Percentiles rank a stretch among this genome's conserved stretches.
phyloP scores from a whole-genome alignment of 2,329 filamentous ascomycete genomes.

The Monosporascus sp. region DNA sequence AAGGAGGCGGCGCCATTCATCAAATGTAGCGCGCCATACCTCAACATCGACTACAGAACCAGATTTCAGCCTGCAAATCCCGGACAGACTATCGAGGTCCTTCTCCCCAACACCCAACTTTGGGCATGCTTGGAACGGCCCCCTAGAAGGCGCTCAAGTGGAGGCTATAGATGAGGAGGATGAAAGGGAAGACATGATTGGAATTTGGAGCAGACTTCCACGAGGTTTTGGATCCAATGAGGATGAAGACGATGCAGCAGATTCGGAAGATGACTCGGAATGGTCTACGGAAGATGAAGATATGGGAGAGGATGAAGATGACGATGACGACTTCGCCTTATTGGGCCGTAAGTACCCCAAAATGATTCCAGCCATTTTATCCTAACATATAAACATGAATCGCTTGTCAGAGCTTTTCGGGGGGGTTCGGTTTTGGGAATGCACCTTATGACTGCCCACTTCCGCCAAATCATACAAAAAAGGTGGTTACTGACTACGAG shows the following conservation, averaged over 20 bases:
- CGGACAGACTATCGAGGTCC: constrained; percentile 39
- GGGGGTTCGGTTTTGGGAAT: too few relatives aligned
- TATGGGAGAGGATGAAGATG: constrained; percentile 43
- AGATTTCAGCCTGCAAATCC: constrained; percentile 15
- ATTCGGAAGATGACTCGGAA: constrained; percentile 18
- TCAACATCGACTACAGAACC: constrained; percentile 4
- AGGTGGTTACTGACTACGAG: neutral
- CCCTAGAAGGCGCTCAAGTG: constrained; percentile 13
- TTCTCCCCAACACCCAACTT: constrained; percentile 32
- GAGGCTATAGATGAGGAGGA: constrained; percentile 33
- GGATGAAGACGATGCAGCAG: constrained; percentile 19
- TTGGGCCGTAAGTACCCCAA: constrained; percentile 24
- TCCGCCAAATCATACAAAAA: constrained; percentile 1
- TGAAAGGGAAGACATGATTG: constrained; percentile 51
- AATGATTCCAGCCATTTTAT: neutral
- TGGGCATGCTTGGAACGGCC: constrained; percentile 14
- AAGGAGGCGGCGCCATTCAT: constrained; percentile 25
- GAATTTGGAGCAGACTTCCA: constrained; percentile 50
- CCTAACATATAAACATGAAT: too few relatives aligned
- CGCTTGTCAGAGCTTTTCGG: too few relatives aligned
- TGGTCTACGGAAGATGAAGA: constrained; percentile 33
- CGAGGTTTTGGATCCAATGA: constrained; percentile 29
- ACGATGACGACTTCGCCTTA: constrained; percentile 36
- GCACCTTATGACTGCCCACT: too few relatives aligned
- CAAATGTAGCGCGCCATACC: constrained; percentile 17